Evolutionary conservation across 2,329 filamentous ascomycete genomes (phyloP).

Genomic region (Hypoxylon sp.): DNA sequence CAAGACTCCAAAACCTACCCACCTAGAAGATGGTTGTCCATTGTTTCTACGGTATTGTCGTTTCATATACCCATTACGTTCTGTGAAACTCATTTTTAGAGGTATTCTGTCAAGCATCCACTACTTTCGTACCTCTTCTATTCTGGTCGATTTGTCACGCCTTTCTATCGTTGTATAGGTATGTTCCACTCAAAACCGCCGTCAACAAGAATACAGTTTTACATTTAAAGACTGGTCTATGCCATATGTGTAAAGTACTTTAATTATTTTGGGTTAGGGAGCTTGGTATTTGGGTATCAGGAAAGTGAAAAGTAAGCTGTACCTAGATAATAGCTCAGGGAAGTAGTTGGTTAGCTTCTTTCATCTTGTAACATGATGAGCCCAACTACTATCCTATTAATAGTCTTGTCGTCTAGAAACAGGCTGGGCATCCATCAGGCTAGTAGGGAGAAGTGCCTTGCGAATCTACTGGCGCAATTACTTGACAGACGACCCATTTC

Average conservation of each 20-base stretch:
- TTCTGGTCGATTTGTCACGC: background rate
- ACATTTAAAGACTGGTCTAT: background rate
- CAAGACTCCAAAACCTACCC: background rate
- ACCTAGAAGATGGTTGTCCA: background rate
- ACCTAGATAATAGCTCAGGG: background rate
- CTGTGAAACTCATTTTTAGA: background rate
- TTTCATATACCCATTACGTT: background rate
- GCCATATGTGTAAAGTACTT: background rate
- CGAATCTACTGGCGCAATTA: constrained; percentile 5
- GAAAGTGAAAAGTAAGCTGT: constrained; percentile 1
- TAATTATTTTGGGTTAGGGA: background rate
- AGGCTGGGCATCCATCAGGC: constrained; percentile 39
- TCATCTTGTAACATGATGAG: constrained; percentile 10
- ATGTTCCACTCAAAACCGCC: background rate
- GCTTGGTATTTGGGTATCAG: constrained; percentile 14
- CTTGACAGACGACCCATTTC: constrained; percentile 6
- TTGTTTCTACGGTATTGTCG: background rate
- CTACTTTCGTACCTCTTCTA: background rate
- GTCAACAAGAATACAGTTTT: background rate
- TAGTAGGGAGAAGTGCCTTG: constrained; percentile 21
- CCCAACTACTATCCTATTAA: constrained; percentile 24
- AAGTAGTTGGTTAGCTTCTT: constrained; percentile 11
- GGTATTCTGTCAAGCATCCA: background rate
- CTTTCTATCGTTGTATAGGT: background rate
- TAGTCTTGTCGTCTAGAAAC: background rate